Base-by-base conservation (phyloP, 2,329 filamentous ascomycete species). In the Hypoxylon rubiginosum region DNA sequence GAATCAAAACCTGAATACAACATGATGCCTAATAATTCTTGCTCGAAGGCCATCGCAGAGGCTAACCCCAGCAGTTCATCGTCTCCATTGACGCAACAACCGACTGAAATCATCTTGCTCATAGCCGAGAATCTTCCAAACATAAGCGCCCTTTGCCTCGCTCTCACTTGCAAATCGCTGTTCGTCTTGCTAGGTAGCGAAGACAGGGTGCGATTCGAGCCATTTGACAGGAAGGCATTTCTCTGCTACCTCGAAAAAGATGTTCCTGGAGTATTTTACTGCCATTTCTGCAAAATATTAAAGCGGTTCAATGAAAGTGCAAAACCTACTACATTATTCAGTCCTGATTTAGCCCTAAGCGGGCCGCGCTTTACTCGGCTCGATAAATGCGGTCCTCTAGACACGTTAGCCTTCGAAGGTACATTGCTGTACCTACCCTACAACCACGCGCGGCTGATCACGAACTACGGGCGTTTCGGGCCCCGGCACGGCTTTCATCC, bases 141-240 rank as follows among this genome's bases (percentile, higher is more conserved):
- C 2, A 30, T 5, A 41, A 43, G 54, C 21, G 26, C 2, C n/a
- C 11, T 50, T 28, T 61, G 58, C 58, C 19, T 61, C 9, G 50
- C 50, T 4, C 32, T 61, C 10, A 55, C 58, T 21, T 61, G 58
- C 50, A 61, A 49, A 21, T 28, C 15, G 15, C 39, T 54, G 6
- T 32, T 41, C 30, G 39, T 1, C 43, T 2, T 61, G 8, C 0
- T 55, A 17, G 43, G 21, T 2, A 24, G n/a, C 9, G 11, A 1
- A 10, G n/a, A 21, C 15, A 41, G n/a, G 4, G 41, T 19, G 32
- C 30, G 13, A 32, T 32, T 54, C 10, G 24, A 55, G 4, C 30
- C 19, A n/a, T 1, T 9, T 19, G 4, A 13, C 5, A 54, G 49
- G 32, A 21, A 41, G 26, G 13, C 13, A 32, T n/a, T 61, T 5